These are phyloP conservation scores for Hypoxylon sp. DNA, from an alignment of 2,329 filamentous ascomycete species.

Conservation along the genomic window DNA sequence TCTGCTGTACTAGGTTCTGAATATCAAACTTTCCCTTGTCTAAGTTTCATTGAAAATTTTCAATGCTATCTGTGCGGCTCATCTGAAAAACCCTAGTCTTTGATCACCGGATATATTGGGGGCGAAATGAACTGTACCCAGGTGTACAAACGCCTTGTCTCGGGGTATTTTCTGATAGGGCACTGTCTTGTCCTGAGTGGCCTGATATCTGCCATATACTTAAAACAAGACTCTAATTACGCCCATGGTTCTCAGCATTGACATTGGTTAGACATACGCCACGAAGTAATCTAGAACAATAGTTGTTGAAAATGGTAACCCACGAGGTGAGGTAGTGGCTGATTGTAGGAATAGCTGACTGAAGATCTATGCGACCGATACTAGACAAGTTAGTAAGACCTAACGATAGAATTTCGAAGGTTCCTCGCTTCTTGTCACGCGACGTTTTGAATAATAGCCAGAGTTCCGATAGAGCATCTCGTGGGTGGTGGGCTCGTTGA, in stretches of 20 bases:
- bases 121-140: not conserved
- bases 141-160: conserved; percentile 9
- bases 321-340: not conserved
- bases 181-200: conserved; percentile 8
- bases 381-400: not conserved
- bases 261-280: not conserved
- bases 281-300: not conserved
- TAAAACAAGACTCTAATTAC: not conserved
- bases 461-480: conserved; percentile 4
- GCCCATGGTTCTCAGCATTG: not conserved
- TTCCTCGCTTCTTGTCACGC: conserved; percentile 15
- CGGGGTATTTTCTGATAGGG: conserved; percentile 3
- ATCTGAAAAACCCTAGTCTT: conserved; percentile 2
- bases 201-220: not conserved
- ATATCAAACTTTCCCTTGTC: conserved; percentile 1
- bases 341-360: not conserved
- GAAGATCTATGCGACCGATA: conserved; percentile 3
- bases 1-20: conserved; percentile 13
- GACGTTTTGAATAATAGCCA: conserved; percentile 3
- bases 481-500: not conserved
- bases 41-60: conserved; percentile 4
- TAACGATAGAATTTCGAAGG: not conserved
- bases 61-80: conserved; percentile 22
- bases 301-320: not conserved
- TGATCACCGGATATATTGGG: conserved; percentile 10